Evolutionary conservation across 2,329 filamentous ascomycete species (phyloP).

Genomic region (Colletotrichum higginsianum): DNA sequence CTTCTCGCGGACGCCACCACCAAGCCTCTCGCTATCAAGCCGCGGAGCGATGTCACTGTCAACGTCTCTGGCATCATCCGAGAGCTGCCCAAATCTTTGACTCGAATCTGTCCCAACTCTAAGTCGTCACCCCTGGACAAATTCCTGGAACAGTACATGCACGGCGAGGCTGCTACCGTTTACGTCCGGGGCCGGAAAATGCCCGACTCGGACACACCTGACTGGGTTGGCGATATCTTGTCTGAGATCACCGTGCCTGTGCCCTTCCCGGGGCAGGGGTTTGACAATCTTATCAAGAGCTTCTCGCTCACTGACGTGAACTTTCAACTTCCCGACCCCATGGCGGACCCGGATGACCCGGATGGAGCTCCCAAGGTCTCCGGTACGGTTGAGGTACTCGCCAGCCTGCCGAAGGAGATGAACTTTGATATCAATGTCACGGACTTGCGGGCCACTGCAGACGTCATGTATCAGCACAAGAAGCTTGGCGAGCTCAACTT

Average conservation of each 20-base stretch:
- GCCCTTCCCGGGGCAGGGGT: slow-evolving; percentile 84
- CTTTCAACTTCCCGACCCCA: slow-evolving; percentile 86
- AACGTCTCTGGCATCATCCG: slow-evolving; percentile 80
- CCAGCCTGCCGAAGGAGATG: slow-evolving; percentile 86
- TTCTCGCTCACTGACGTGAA: slow-evolving; percentile 90
- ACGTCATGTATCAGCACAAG: slow-evolving; percentile 83
- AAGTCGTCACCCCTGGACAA: slow-evolving; percentile 87
- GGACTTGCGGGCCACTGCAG: slow-evolving; percentile 80
- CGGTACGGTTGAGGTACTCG: slow-evolving; percentile 84
- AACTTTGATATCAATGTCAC: slow-evolving; percentile 87
- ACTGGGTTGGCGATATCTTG: slow-evolving; percentile 86
- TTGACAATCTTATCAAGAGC: slow-evolving; percentile 88
- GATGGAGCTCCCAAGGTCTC: slow-evolving; percentile 83
- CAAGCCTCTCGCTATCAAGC: slow-evolving; percentile 75
- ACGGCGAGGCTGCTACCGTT: slow-evolving; percentile 82
- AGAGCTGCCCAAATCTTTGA: slow-evolving; percentile 81
- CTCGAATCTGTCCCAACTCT: slow-evolving; percentile 80
- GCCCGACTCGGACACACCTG: slow-evolving; percentile 77
- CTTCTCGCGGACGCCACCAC: slow-evolving; percentile 84
- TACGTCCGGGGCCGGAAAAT: slow-evolving; percentile 85
- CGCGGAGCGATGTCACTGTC: slow-evolving; percentile 77
- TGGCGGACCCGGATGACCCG: slow-evolving; percentile 81
- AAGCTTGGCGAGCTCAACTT: slow-evolving; percentile 88
- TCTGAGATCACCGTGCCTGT: slow-evolving; percentile 87
- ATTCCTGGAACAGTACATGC: slow-evolving; percentile 85